Evolutionary conservation across 495 filamentous ascomycete genomes (phyloP), one percentile per base, ranked within the genome.

Genomic region (Penicillium cataractarum): DNA sequence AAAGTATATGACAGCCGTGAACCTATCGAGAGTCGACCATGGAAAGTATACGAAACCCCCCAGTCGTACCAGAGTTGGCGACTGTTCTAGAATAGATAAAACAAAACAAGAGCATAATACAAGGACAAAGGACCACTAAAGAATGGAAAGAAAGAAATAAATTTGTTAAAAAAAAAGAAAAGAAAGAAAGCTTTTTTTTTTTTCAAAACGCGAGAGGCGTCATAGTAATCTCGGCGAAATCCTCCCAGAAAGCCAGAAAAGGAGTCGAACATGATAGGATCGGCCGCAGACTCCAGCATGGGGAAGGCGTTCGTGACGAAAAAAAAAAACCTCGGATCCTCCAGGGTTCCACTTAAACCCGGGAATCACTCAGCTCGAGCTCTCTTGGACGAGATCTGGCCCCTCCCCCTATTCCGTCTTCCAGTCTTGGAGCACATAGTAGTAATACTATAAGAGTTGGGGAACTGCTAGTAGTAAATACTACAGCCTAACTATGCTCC

Each of bases 231-330:
- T 58, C 55, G 48, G 53, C 13, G 24, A 54, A 44, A n/a, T n/a
- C n/a, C n/a, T 24, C 32, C 54, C 40, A 35, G 54, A 15, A 29
- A 21, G 22, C 51, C 15, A 32, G 55, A 44, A 59, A 62, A 55
- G 40, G 49, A 62, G 48, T 67, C 54, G 53, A 31, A 51, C 37
- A 58, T 57, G 29, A 26, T 52, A 53, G 32, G 40, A 58, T 59
- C 58, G 62, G 42, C 63, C 44, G 29, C 32, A 37, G 32, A 44
- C 58, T 53, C 37, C 52, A 57, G 44, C 46, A 57, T 61, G 66
- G 64, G 62, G 65, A 66, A 69, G 66, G 66, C 57, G 69, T 71
- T 69, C 66, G 66, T 56, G 59, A 65, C 40, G 51, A 53, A 61
- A 58, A 49, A 31, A 56, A 58, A 40, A 7, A 7, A 31, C 3